A percentile compares a stretch with the other conserved stretches of the same genome.
These are phyloP conservation scores for Ustilago bromivora DNA, from an alignment of 1,284 basidiomycete genomes.

Conservation along the genomic window DNA sequence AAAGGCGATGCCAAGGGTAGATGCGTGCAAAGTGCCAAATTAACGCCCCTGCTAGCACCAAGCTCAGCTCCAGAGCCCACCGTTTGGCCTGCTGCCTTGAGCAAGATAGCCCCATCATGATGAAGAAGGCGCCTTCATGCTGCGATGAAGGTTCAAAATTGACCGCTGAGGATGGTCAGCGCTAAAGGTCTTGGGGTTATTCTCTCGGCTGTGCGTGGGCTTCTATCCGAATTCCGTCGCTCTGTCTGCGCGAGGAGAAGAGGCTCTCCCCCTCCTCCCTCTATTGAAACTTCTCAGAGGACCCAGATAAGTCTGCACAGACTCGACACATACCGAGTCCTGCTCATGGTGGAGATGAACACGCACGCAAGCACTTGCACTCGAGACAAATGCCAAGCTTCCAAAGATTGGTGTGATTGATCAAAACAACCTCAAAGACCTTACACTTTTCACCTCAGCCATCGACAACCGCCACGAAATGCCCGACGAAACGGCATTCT, in stretches of 20 bases:
- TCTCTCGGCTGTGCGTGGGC: conserved; percentile 1
- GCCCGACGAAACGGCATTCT: conserved; percentile 51
- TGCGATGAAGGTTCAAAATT: background rate
- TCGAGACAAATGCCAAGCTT: background rate
- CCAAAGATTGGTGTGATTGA: background rate
- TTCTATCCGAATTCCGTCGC: background rate
- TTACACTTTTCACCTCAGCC: conserved; percentile 54
- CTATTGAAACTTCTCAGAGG: too few relatives aligned
- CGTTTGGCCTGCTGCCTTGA: conserved; percentile 3
- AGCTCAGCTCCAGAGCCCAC: conserved; percentile 1
- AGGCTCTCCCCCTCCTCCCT: too few relatives aligned
- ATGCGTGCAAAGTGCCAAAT: conserved; percentile 4
- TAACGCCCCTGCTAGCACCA: conserved; percentile 2
- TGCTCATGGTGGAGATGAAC: too few relatives aligned
- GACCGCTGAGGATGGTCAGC: background rate
- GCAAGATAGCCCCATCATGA: background rate
- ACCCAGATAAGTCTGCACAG: too few relatives aligned
- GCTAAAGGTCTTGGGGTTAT: background rate
- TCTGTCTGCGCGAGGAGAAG: too few relatives aligned
- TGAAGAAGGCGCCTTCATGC: background rate
- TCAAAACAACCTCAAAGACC: conserved; percentile 27
- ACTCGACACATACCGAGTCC: too few relatives aligned
- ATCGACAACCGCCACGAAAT: conserved; percentile 62
- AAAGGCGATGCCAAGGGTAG: conserved; percentile 13
- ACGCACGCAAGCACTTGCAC: background rate